Conservation (phyloP, 345 rosid species). For the Linum trigynum region DNA sequence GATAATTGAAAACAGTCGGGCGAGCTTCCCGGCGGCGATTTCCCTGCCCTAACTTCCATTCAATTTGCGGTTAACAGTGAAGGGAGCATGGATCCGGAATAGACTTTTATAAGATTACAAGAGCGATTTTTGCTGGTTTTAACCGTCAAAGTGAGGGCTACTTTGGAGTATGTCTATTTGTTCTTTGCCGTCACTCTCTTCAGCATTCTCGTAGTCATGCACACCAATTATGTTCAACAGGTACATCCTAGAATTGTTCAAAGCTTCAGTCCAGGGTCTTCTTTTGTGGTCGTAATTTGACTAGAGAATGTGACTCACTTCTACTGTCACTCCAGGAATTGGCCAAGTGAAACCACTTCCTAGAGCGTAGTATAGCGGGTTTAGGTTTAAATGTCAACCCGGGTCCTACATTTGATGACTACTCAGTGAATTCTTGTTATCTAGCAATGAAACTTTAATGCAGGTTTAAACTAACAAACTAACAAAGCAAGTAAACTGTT, state of each 20-base stretch:
- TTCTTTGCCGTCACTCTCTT: slow-evolving; percentile 74
- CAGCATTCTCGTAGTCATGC: slow-evolving; percentile 92
- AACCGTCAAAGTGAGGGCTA: slow-evolving; percentile 65
- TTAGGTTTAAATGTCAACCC: too few relatives aligned
- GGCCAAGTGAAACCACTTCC: too few relatives aligned
- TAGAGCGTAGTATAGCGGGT: too few relatives aligned
- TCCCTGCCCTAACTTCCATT: not conserved
- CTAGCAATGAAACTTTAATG: too few relatives aligned
- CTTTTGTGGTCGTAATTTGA: not conserved
- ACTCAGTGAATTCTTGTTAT: too few relatives aligned
- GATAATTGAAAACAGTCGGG: not conserved
- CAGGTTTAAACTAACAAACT: too few relatives aligned
- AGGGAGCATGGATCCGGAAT: slow-evolving; percentile 90
- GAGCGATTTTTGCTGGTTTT: slow-evolving; percentile 89
- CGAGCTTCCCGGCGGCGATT: not conserved
- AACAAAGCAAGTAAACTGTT: too few relatives aligned
- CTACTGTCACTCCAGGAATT: too few relatives aligned
- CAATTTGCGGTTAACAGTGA: not conserved
- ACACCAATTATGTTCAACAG: slow-evolving; percentile 98
- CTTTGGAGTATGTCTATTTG: slow-evolving; percentile 76
- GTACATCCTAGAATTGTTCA: slow-evolving; percentile 17
- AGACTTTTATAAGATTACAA: slow-evolving; percentile 88
- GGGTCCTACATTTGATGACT: too few relatives aligned
- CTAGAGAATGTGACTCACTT: too few relatives aligned
- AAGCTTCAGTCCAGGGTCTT: not conserved